phyloP scores from a whole-genome alignment of 1,284 basidiomycete species.

The Caloboletus firmus region DNA sequence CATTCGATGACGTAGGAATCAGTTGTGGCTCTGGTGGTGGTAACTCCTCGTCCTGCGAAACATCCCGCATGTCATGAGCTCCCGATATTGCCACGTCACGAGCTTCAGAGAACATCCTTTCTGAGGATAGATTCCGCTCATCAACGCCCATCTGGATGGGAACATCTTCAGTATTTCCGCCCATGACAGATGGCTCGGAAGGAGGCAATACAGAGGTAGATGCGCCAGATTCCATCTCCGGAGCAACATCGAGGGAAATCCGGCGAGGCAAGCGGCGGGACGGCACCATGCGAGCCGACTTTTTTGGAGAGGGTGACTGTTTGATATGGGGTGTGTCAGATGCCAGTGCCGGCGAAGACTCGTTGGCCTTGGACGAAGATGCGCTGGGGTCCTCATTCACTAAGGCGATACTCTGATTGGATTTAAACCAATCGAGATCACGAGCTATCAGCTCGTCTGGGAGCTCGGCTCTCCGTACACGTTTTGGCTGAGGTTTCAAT shows the following conservation, averaged over 20 bases:
- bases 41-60: background rate
- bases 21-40: background rate
- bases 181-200: background rate
- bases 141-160: slow-evolving; percentile 7
- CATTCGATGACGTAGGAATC: background rate
- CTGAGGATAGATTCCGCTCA: background rate
- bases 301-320: slow-evolving; percentile 12
- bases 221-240: background rate
- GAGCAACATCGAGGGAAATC: slow-evolving; percentile 2
- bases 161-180: background rate
- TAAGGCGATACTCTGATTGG: slow-evolving; percentile 2
- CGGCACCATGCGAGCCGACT: slow-evolving; percentile 30
- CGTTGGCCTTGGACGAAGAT: background rate
- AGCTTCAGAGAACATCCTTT: background rate
- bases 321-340: background rate
- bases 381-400: background rate
- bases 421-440: slow-evolving; percentile 34
- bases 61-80: background rate
- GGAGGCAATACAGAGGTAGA: background rate
- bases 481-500: slow-evolving; percentile 31
- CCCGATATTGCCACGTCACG: background rate
- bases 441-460: slow-evolving; percentile 30
- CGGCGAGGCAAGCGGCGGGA: slow-evolving; percentile 26
- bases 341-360: background rate
- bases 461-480: slow-evolving; percentile 22